Conservation (phyloP, 176 grass and related monocot species). For the Secale cereale region DNA sequence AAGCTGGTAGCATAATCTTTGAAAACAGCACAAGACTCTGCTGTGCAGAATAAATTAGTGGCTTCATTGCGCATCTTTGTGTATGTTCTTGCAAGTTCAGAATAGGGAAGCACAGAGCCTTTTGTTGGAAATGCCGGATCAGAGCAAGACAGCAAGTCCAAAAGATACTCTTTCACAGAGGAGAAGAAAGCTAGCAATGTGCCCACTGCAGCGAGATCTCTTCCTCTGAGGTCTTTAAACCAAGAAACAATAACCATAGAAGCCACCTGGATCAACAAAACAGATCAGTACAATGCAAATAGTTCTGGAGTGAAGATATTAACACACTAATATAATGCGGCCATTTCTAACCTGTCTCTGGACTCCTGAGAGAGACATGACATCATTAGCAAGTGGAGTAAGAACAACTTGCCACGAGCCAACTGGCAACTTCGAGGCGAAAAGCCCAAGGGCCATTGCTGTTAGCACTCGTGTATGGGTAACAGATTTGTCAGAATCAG, state of each 20-base stretch:
- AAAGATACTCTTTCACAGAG: conserved; percentile 70
- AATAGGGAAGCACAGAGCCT: conserved; percentile 69
- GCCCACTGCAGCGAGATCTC: conserved; percentile 38
- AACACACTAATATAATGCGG: background rate
- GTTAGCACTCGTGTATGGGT: conserved; percentile 86
- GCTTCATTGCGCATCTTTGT: conserved; percentile 85
- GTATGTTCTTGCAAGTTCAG: conserved; percentile 93
- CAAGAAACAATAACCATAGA: conserved; percentile 94
- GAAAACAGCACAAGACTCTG: conserved; percentile 59
- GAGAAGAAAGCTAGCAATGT: conserved; percentile 58
- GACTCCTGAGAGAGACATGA: conserved; percentile 84
- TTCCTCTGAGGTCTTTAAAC: conserved; percentile 82
- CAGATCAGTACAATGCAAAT: background rate
- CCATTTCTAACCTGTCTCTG: conserved; percentile 76
- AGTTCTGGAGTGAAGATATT: conserved; percentile 4
- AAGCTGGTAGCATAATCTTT: conserved; percentile 54
- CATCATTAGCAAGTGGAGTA: conserved; percentile 54
- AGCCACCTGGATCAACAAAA: conserved; percentile 46
- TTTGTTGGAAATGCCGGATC: conserved; percentile 95
- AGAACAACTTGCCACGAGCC: conserved; percentile 75
- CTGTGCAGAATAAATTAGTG: conserved; percentile 46
- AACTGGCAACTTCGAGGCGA: conserved; percentile 81
- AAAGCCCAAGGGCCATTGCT: conserved; percentile 81
- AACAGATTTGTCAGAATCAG: conserved; percentile 94
- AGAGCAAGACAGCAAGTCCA: conserved; percentile 82